Evolutionary conservation across 2,329 filamentous ascomycete species (phyloP), one percentile per base, ranked within the genome.

Genomic region (Exophiala sp.): DNA sequence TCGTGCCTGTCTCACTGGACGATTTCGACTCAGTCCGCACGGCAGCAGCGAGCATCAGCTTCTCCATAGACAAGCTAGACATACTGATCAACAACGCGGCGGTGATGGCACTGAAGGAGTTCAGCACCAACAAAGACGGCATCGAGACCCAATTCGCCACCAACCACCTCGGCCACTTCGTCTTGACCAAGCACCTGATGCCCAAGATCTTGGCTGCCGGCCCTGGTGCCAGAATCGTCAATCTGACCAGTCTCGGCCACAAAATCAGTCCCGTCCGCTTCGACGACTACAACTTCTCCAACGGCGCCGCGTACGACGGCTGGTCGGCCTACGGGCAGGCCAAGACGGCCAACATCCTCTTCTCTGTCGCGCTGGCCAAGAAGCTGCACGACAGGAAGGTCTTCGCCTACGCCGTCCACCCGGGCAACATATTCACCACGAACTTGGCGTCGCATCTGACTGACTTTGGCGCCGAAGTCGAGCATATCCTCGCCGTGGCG

Each of bases 341-440:
- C 58, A 75, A 75, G 60, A 68, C 73, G 6, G 71, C 68, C 46
- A 74, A 74, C 47, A 62, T 74, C 18, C 62, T 74, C 35, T 69
- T 73, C 57, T 57, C 66, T n/a, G 57, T 70, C 1, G 66, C 63
- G 1, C 62, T 74, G 19, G 69, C 69, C 19, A 55, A 60, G 46
- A 54, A 50, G 18, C 40, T 59, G 7, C 38, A 38, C 6, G 32
- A 39, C 16, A 55, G 60, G 32, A 68, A 69, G 2, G 58, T 73
- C 27, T 57, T 57, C 23, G 65, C 66, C 37, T 73, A 65, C 55
- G 63, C 66, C n/a, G 59, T 71, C 7, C 68, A 73, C 57, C 71
- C 70, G 11, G 72, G 72, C 22, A 40, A 16, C 22, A 56, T 58
- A 21, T 49, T 27, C 5, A 40, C 18, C 9, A 58, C 56, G 7